A percentile compares a stretch with the other conserved stretches of the same genome.
phyloP scores from a whole-genome alignment of 2,329 filamentous ascomycete genomes.

The Aspergillus candidus region DNA sequence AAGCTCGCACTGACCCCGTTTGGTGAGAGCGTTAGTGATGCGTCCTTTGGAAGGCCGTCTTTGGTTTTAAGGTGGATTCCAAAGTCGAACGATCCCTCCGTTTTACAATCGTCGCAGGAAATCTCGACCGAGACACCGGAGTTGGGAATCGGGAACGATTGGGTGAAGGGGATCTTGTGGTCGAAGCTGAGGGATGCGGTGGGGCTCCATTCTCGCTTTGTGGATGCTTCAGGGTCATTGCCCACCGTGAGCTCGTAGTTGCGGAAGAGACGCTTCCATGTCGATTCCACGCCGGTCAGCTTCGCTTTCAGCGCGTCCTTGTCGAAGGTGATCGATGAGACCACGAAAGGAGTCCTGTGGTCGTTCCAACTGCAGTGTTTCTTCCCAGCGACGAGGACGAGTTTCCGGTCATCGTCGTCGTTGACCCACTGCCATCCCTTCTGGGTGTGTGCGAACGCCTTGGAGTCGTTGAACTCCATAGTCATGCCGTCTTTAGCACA shows the following conservation, averaged over 20 bases:
- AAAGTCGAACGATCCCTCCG: constrained; percentile 17
- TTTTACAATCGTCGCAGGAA: constrained; percentile 15
- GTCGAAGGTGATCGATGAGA: constrained; percentile 14
- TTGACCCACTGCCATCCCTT: constrained; percentile 19
- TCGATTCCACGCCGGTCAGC: constrained; percentile 11
- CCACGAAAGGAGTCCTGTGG: constrained; percentile 15
- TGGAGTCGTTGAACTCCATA: constrained; percentile 10
- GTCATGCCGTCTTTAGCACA: constrained; percentile 14
- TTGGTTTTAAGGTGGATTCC: constrained; percentile 14
- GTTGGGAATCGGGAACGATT: constrained; percentile 9
- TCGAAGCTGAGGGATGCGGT: constrained; percentile 13
- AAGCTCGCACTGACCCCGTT: constrained; percentile 13
- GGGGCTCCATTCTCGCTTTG: constrained; percentile 8
- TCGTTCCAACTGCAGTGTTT: constrained; percentile 19
- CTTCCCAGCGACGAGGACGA: constrained; percentile 18
- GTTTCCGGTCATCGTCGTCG: constrained; percentile 9
- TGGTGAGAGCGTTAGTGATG: constrained; percentile 10
- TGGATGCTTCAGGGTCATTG: not conserved
- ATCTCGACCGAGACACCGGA: constrained; percentile 6
- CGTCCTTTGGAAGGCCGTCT: constrained; percentile 8
- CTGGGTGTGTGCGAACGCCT: constrained; percentile 10
- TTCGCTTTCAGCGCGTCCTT: constrained; percentile 10
- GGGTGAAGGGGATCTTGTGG: constrained; percentile 11
- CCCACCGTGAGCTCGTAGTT: constrained; percentile 18
- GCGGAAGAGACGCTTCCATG: constrained; percentile 15